These are phyloP conservation scores for Isabelozyma gotoi DNA, from an alignment of 805 yeast genomes.

Conservation along the genomic window DNA sequence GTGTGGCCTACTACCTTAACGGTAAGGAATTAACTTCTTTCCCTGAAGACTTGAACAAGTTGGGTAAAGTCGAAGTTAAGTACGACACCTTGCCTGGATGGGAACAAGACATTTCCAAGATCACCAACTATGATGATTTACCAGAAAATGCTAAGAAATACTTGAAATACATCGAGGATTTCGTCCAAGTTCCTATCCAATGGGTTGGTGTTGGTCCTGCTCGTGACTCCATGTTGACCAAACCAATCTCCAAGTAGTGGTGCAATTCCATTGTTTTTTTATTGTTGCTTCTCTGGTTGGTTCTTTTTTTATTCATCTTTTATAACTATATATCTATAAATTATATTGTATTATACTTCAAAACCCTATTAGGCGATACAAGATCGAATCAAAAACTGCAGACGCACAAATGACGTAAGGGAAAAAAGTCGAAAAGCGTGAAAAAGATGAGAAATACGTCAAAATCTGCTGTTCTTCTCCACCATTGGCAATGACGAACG, in stretches of 20 bases:
- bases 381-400: not conserved
- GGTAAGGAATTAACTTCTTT: slow-evolving; percentile 76
- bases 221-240: slow-evolving; percentile 86
- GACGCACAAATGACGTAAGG: not conserved
- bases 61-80: slow-evolving; percentile 89
- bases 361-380: no score
- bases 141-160: slow-evolving; percentile 88
- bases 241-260: slow-evolving; percentile 23
- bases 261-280: no score
- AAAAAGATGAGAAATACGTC: not conserved
- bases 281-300: not conserved
- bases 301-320: no score
- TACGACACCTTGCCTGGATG: slow-evolving; percentile 94
- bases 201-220: slow-evolving; percentile 99
- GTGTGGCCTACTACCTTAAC: slow-evolving; percentile 74
- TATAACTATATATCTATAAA: not conserved
- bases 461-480: not conserved
- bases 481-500: no score
- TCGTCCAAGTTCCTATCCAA: slow-evolving; percentile 76
- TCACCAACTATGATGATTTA: slow-evolving; percentile 69
- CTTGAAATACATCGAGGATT: slow-evolving; percentile 82
- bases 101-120: slow-evolving; percentile 77
- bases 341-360: no score
- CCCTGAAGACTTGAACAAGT: slow-evolving; percentile 86
- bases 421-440: not conserved